Conservation (phyloP, 73 alveolate genomes). For the Paramecium octaurelia region DNA sequence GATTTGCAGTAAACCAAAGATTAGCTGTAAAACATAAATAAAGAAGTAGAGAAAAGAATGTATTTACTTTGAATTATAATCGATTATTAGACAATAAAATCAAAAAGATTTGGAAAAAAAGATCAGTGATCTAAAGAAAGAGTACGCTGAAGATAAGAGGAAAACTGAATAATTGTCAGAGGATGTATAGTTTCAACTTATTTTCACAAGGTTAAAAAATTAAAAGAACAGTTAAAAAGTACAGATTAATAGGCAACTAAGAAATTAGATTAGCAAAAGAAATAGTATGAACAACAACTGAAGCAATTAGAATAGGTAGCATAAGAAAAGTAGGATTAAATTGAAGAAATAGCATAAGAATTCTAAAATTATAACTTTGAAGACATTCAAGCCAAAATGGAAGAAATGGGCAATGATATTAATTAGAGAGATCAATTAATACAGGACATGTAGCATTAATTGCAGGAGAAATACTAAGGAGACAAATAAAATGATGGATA, state of each 20-base stretch:
- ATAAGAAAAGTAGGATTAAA: background rate
- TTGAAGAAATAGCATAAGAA: constrained; percentile 21
- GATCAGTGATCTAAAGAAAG: background rate
- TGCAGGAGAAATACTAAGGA: background rate
- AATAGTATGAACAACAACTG: background rate
- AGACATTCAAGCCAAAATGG: constrained; percentile 30
- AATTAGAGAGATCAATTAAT: background rate
- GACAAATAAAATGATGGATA: background rate
- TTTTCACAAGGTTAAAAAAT: background rate
- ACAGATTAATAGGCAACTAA: background rate
- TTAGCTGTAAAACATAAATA: background rate
- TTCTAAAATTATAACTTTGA: background rate
- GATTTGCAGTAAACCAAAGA: background rate
- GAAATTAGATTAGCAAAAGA: background rate
- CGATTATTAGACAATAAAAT: background rate
- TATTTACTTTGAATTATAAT: background rate
- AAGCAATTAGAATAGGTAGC: background rate
- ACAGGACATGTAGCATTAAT: background rate
- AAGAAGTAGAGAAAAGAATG: background rate
- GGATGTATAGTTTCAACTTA: background rate
- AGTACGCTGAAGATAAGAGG: background rate
- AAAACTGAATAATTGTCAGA: background rate
- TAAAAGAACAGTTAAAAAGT: background rate
- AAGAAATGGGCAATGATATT: background rate
- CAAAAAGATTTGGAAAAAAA: background rate